Conservation (phyloP, 2,329 filamentous ascomycete species). For the Torrubiellomyces zombiae region DNA sequence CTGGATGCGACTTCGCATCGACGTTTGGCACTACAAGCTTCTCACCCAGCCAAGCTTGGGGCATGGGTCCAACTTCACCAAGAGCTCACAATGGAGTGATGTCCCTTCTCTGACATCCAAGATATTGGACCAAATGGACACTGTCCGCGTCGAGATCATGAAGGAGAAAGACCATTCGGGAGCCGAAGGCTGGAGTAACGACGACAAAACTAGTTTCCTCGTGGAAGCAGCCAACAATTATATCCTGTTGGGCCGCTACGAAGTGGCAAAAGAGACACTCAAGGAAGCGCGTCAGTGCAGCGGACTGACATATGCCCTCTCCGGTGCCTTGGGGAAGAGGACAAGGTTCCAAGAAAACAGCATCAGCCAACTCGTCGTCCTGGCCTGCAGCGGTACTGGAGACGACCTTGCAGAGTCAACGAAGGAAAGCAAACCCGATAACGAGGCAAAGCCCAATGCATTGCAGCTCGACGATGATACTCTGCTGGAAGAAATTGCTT, state of each 20-base stretch:
- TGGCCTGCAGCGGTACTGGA: conserved; percentile 55
- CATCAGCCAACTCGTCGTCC: conserved; percentile 75
- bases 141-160: conserved; percentile 23
- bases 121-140: conserved; percentile 25
- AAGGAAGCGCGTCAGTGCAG: conserved; percentile 47
- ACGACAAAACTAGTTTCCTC: conserved; percentile 52
- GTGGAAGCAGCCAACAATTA: conserved; percentile 72
- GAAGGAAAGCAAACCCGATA: conserved; percentile 8
- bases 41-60: conserved; percentile 39
- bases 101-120: conserved; percentile 36
- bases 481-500: conserved; percentile 72
- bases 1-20: conserved; percentile 54
- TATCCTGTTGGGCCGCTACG: conserved; percentile 69
- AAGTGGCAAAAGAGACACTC: conserved; percentile 55
- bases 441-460: conserved; percentile 39
- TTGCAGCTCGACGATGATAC: conserved; percentile 84
- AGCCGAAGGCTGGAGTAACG: conserved; percentile 20
- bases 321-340: conserved; percentile 71
- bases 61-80: conserved; percentile 36
- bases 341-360: conserved; percentile 67
- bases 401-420: conserved; percentile 8
- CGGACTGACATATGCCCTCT: conserved; percentile 67
- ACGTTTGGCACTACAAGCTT: conserved; percentile 51
- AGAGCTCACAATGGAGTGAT: conserved; percentile 41
- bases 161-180: conserved; percentile 20